phyloP scores from a whole-genome alignment of 441 rosid species.

The Gossypium schwendimanii region DNA sequence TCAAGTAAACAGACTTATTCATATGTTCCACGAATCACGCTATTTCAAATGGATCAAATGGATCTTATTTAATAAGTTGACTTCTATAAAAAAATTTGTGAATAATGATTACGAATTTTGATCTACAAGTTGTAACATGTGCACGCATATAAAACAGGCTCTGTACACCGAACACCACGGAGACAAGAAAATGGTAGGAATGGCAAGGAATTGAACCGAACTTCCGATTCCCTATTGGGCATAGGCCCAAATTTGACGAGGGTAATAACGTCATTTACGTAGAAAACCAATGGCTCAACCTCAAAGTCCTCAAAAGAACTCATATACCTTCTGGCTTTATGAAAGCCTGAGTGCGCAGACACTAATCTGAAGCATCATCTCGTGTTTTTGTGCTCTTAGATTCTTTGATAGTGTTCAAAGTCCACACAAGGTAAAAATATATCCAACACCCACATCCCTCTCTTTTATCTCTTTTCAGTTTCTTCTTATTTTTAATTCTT shows the following conservation, averaged over 20 bases:
- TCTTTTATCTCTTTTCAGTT: background rate
- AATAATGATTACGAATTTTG: too few relatives aligned
- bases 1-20: too few relatives aligned
- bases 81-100: too few relatives aligned
- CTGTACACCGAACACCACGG: too few relatives aligned
- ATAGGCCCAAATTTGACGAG: background rate
- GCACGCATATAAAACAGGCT: too few relatives aligned
- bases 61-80: too few relatives aligned
- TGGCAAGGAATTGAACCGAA: too few relatives aligned
- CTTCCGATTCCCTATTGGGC: background rate
- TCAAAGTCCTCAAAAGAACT: background rate
- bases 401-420: background rate
- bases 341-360: background rate
- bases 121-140: too few relatives aligned
- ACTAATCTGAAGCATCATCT: background rate
- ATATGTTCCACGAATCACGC: accelerated
- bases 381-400: background rate
- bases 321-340: background rate
- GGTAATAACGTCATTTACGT: background rate
- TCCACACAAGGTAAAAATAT: background rate
- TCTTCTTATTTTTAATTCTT: background rate
- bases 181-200: too few relatives aligned
- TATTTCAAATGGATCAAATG: accelerated
- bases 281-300: background rate
- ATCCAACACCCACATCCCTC: background rate